A percentile compares a stretch with the other conserved stretches of the same genome.
Evolutionary conservation across 306 rosid genomes (phyloP).

Genomic region (Cyclanthera cordifolia): DNA sequence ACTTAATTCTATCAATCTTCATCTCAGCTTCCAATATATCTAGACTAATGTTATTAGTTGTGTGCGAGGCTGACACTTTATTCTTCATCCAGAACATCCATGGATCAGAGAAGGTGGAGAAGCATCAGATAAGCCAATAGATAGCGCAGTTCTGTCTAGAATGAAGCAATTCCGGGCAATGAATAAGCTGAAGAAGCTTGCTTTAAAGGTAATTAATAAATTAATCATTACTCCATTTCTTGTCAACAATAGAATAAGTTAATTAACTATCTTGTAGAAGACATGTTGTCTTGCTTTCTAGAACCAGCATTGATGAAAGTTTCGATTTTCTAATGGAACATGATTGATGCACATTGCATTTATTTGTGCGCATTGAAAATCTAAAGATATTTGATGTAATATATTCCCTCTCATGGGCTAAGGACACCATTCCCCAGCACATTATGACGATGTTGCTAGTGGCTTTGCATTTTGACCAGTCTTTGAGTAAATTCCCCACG

Average conservation of each 20-base stretch:
- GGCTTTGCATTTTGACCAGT: background rate
- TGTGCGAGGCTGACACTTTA: conserved; percentile 21
- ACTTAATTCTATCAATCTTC: background rate
- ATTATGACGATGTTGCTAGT: background rate
- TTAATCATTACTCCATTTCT: conserved; percentile 4
- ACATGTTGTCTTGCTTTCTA: background rate
- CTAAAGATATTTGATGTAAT: background rate
- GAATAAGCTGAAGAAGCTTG: conserved; percentile 90
- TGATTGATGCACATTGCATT: background rate
- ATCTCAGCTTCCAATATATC: conserved; percentile 14
- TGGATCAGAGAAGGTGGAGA: conserved; percentile 90
- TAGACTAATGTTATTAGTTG: conserved; percentile 1
- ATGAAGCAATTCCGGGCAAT: conserved; percentile 96
- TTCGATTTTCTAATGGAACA: background rate
- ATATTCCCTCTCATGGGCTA: background rate
- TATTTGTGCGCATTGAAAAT: background rate
- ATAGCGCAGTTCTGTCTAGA: conserved; percentile 84
- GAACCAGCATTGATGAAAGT: background rate
- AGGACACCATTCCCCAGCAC: background rate
- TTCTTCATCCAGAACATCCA: conserved; percentile 60
- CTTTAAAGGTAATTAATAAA: conserved; percentile 55
- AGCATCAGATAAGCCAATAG: conserved; percentile 85
- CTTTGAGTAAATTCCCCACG: background rate
- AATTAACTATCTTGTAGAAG: background rate
- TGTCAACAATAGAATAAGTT: conserved; percentile 4